Evolutionary conservation across 495 filamentous ascomycete species (phyloP).

Genomic region (Aspergillus leporis): DNA sequence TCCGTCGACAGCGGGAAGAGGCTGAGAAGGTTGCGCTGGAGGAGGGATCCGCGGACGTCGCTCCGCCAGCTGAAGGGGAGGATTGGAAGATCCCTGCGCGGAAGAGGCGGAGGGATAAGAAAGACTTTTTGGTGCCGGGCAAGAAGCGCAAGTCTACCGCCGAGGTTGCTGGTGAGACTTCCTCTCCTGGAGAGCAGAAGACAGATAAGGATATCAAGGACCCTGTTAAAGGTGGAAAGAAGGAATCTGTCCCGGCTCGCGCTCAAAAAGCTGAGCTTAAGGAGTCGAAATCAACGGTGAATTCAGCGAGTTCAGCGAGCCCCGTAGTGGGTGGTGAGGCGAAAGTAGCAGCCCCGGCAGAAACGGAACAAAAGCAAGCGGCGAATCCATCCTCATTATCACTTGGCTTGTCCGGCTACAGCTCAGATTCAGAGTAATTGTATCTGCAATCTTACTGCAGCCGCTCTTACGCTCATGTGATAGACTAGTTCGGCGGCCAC

Average conservation of each 20-base stretch:
- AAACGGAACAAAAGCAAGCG: conserved; percentile 13
- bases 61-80: conserved; percentile 41
- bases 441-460: background rate
- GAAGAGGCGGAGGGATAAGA: conserved; percentile 61
- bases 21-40: conserved; percentile 54
- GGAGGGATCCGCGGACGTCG: conserved; percentile 35
- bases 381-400: conserved; percentile 19
- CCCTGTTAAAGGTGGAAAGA: conserved; percentile 3
- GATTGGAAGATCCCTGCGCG: conserved; percentile 55
- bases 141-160: conserved; percentile 56
- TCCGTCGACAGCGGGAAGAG: conserved; percentile 68
- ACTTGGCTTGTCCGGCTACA: conserved; percentile 44
- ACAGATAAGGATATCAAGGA: conserved; percentile 11
- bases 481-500: too few species aligned
- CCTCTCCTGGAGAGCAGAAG: conserved; percentile 18
- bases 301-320: conserved; percentile 3
- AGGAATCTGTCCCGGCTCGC: background rate
- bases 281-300: background rate
- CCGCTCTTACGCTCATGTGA: too few species aligned
- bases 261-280: background rate
- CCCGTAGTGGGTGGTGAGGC: background rate
- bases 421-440: conserved; percentile 45
- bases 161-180: conserved; percentile 11
- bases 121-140: conserved; percentile 53
- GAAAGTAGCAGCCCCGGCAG: conserved; percentile 5